These are phyloP conservation scores for Lachnellula cervina DNA, from an alignment of 2,329 filamentous ascomycete species.

Conservation along the genomic window DNA sequence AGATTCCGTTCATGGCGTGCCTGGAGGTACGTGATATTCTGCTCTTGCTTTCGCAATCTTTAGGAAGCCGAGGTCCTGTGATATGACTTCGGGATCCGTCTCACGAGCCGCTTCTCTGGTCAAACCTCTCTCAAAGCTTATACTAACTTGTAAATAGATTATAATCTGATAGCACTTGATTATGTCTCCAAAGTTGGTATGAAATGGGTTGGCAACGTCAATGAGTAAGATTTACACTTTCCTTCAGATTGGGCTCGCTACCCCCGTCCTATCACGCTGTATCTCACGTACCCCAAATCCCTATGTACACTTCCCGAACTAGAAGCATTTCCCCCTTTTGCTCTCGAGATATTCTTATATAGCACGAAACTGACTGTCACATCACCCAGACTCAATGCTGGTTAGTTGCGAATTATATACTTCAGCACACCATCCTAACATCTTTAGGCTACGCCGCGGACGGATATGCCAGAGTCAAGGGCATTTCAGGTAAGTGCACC, in stretches of 20 bases:
- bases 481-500: conserved; percentile 42
- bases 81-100: no score
- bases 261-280: no score
- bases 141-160: conserved; percentile 41
- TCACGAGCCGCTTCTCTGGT: no score
- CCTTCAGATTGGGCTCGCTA: no score
- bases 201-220: conserved; percentile 64
- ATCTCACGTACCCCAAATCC: no score
- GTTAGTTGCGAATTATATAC: conserved; percentile 37
- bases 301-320: no score
- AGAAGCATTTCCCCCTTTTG: no score
- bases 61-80: no score
- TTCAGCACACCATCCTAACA: not conserved
- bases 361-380: no score
- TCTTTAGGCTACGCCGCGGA: conserved; percentile 67
- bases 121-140: no score
- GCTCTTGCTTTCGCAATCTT: no score
- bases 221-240: conserved; percentile 40
- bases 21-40: conserved; percentile 36
- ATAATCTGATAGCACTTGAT: conserved; percentile 65
- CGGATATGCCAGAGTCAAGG: conserved; percentile 70
- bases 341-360: no score
- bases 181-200: conserved; percentile 55
- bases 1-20: conserved; percentile 62
- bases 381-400: conserved; percentile 52